Evolutionary conservation across 768 basidiomycete genomes (phyloP).

Genomic region (Sutorius australiensis): DNA sequence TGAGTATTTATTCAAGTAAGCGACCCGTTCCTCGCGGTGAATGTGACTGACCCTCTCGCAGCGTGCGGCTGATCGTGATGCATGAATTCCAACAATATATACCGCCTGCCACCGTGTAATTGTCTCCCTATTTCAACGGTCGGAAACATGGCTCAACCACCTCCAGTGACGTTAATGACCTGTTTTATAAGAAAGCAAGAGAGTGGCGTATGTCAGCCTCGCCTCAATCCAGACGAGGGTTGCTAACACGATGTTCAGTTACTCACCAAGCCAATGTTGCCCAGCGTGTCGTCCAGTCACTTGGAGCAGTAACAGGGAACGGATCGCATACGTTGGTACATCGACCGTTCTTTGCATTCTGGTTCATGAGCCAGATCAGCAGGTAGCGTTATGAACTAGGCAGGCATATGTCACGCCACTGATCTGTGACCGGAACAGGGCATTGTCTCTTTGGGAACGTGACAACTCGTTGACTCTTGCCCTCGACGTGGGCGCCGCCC

Average conservation of each 20-base stretch:
- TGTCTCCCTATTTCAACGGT: slow-evolving; percentile 3
- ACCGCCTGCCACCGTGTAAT: slow-evolving; percentile 56
- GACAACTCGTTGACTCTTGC: slow-evolving; percentile 57
- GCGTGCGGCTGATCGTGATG: slow-evolving; percentile 66
- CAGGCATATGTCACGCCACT: slow-evolving; percentile 6
- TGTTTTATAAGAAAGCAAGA: slow-evolving; percentile 55
- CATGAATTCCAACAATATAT: slow-evolving; percentile 65
- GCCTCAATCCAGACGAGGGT: slow-evolving; percentile 4
- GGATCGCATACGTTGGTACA: slow-evolving; percentile 44
- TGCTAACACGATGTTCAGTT: slow-evolving; percentile 33
- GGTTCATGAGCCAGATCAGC: slow-evolving; percentile 71
- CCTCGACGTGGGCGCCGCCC: slow-evolving; percentile 56
- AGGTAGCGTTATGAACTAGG: slow-evolving; percentile 35
- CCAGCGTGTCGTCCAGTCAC: slow-evolving; percentile 54
- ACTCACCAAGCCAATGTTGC: slow-evolving; percentile 58
- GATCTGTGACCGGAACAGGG: slow-evolving; percentile 33
- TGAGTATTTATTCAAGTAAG: slow-evolving; percentile 77
- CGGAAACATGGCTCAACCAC: not conserved
- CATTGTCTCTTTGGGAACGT: slow-evolving; percentile 56
- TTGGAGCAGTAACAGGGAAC: slow-evolving; percentile 57
- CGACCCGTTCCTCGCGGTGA: slow-evolving; percentile 4
- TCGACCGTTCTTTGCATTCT: slow-evolving; percentile 67
- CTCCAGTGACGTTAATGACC: slow-evolving; percentile 40
- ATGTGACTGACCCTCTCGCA: slow-evolving; percentile 24
- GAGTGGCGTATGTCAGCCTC: slow-evolving; percentile 57